Percentiles rank a stretch among this genome's conserved stretches.
Evolutionary conservation across 2,329 filamentous ascomycete genomes (phyloP).

Genomic region (Fusarium sp.): DNA sequence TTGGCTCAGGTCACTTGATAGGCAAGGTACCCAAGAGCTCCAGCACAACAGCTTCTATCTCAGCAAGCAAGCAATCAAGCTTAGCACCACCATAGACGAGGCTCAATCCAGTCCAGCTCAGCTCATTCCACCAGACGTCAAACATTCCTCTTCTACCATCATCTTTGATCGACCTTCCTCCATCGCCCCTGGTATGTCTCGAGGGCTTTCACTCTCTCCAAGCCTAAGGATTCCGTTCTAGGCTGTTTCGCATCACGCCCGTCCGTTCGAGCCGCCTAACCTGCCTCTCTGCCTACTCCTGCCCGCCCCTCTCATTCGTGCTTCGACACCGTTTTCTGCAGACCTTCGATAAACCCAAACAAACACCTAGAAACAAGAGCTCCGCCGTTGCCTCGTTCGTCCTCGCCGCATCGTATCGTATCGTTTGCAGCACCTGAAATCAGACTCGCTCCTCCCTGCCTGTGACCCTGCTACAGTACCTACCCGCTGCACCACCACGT

Average conservation of each 20-base stretch:
- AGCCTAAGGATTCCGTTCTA: slow-evolving; percentile 38
- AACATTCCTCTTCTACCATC: slow-evolving; percentile 48
- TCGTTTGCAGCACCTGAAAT: slow-evolving; percentile 9
- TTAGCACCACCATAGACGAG: slow-evolving; percentile 24
- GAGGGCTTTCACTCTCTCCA: slow-evolving; percentile 25
- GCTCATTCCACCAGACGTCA: slow-evolving; percentile 46
- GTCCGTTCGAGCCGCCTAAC: slow-evolving; percentile 25
- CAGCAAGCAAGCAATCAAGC: slow-evolving; percentile 31
- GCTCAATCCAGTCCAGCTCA: slow-evolving; percentile 42
- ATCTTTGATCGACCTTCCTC: slow-evolving; percentile 39
- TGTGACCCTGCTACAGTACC: slow-evolving; percentile 35
- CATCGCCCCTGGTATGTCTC: slow-evolving; percentile 34
- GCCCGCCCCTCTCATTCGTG: slow-evolving; percentile 19
- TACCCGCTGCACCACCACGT: slow-evolving; percentile 43
- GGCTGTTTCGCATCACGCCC: slow-evolving; percentile 27
- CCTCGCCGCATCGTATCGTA: not conserved
- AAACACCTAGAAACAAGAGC: slow-evolving; percentile 31
- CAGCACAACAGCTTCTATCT: slow-evolving; percentile 26
- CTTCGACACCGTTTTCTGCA: slow-evolving; percentile 33
- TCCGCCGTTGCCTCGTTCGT: slow-evolving; percentile 28
- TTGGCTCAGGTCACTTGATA: slow-evolving; percentile 39
- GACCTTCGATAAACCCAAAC: slow-evolving; percentile 32
- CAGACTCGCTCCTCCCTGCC: slow-evolving; percentile 33
- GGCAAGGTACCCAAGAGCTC: slow-evolving; percentile 25
- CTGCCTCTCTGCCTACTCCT: not conserved